These are phyloP conservation scores for Gremmenia infestans DNA, from an alignment of 2,329 filamentous ascomycete species.

Conservation along the genomic window DNA sequence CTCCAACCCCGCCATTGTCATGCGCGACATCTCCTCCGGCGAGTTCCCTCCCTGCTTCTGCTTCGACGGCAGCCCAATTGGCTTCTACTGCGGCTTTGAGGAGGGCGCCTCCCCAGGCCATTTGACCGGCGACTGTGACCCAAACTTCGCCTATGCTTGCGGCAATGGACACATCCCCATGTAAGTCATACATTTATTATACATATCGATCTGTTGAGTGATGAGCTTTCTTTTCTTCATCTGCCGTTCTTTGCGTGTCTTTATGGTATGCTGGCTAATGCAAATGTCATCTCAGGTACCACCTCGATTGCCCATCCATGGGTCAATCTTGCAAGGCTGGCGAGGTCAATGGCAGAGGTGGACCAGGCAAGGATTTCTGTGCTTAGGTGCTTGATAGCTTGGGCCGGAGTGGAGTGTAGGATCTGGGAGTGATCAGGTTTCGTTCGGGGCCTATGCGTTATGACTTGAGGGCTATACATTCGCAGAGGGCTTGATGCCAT, in stretches of 20 bases:
- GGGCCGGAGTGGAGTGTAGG: background rate
- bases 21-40: background rate
- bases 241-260: too few species aligned
- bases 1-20: background rate
- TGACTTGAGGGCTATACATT: background rate
- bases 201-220: too few species aligned
- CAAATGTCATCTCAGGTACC: too few species aligned
- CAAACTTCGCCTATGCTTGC: background rate
- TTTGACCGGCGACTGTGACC: background rate
- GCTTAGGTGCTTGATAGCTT: background rate
- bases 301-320: background rate
- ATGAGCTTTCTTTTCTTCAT: too few species aligned
- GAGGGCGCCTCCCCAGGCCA: background rate
- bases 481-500: too few species aligned
- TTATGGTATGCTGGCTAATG: too few species aligned
- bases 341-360: background rate
- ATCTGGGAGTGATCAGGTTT: background rate
- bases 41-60: background rate
- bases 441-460: background rate
- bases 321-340: background rate
- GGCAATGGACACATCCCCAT: background rate
- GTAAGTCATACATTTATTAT: background rate
- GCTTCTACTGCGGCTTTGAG: background rate
- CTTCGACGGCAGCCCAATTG: background rate
- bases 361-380: background rate